Evolutionary conservation across 2,329 filamentous ascomycete genomes (phyloP).

Genomic region (Gremmenia infestans): DNA sequence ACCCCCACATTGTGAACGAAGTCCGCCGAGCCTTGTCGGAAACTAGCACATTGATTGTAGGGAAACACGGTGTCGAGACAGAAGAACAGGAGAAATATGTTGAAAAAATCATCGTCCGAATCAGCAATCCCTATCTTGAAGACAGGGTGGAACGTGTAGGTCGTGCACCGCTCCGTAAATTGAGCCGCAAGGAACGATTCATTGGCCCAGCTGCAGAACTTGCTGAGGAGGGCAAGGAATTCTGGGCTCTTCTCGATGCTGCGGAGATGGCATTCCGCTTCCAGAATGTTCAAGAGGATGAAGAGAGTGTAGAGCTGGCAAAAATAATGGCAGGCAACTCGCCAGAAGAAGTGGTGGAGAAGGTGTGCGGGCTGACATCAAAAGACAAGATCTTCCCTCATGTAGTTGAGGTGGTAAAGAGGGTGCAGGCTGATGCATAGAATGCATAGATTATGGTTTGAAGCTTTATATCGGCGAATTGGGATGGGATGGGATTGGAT

Average conservation of each 20-base stretch:
- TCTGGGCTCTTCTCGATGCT: conserved; percentile 70
- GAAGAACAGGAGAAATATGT: conserved; percentile 82
- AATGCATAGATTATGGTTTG: neutral
- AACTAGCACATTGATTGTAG: conserved; percentile 79
- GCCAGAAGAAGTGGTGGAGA: conserved; percentile 68
- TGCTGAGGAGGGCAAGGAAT: conserved; percentile 71
- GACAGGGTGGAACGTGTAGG: conserved; percentile 94
- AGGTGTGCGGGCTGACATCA: conserved; percentile 76
- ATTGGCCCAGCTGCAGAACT: conserved; percentile 87
- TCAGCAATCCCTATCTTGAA: conserved; percentile 88
- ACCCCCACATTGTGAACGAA: conserved; percentile 70
- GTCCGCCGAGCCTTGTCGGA: conserved; percentile 78
- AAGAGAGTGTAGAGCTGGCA: conserved; percentile 81
- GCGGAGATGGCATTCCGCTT: conserved; percentile 92
- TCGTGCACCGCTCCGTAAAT: conserved; percentile 88
- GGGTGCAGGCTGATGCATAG: conserved; percentile 59
- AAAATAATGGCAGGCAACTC: conserved; percentile 74
- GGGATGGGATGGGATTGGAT: conserved; percentile 9
- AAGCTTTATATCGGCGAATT: conserved; percentile 2
- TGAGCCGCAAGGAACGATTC: conserved; percentile 93
- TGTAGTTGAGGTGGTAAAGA: conserved; percentile 73
- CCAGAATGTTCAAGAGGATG: conserved; percentile 88
- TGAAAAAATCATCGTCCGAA: conserved; percentile 84
- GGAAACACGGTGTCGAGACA: conserved; percentile 75
- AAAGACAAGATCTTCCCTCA: conserved; percentile 72